Evolutionary conservation across 129 eudicot genomes (phyloP), one percentile per base, ranked within the genome.

Genomic region (Pittosporum tobira): DNA sequence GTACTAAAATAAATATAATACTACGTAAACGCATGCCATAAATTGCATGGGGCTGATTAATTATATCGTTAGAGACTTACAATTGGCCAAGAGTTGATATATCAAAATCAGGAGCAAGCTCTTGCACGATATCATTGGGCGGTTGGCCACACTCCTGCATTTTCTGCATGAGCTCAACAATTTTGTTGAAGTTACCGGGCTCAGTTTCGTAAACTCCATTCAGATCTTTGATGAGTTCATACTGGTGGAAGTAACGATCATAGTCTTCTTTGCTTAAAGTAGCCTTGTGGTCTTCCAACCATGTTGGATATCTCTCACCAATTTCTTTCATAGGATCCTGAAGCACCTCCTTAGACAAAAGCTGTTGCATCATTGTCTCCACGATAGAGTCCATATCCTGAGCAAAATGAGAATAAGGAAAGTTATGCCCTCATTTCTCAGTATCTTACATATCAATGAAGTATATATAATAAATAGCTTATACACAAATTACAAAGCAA

Each of bases 111-210:
- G 99, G 99, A 65, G 88, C 94, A 18, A 93, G 88, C 63, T 93
- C 96, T 65, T 84, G 87, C 25, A 87, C 94, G 48, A 93, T 93
- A 65, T 93, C 99, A 40, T 74, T 87, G 1, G 99, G 99, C 6
- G 99, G 99, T 65, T 93, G 99, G 45, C 99, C 99, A 66, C 99
- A 93, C 55, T 93, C 99, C 77, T 93, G 99, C 96, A 93, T 93
- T 67, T 84, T 87, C 73, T 93, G 99, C 99, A 93, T 93, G 57
- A 93, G 90, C 71, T 93, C 96, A 57, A 93, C 81, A 49, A 93
- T 84, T 74, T 87, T 93, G 91, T 82, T 87, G 79, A 87, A 93
- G 75, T 93, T 87, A 30, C 72, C 72, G 12, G 96, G 91, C 62
- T 83, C 96, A 2, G 75, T 75, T 46, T 87, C 99, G 52, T 87